A percentile compares a stretch with the other conserved stretches of the same genome.
These are phyloP conservation scores for Vaccinium macrocarpon DNA, from an alignment of 148 eudicot species.

Conservation along the genomic window DNA sequence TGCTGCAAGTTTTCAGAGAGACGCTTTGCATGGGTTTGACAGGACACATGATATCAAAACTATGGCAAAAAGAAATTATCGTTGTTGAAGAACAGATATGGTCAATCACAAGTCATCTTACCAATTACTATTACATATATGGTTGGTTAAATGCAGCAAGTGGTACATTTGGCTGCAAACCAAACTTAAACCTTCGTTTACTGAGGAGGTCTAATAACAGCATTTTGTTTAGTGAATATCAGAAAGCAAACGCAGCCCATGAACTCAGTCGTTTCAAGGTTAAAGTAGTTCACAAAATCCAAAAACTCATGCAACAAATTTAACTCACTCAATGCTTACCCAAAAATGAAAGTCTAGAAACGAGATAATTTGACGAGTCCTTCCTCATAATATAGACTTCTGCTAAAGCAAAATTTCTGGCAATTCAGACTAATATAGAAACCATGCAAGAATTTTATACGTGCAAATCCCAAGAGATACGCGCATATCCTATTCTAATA, in stretches of 20 bases:
- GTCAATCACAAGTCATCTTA: not conserved
- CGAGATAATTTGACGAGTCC: not conserved
- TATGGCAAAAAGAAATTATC: not conserved
- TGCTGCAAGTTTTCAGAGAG: constrained; percentile 35
- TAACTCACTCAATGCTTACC: not conserved
- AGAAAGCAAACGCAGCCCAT: not conserved
- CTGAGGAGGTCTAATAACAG: not conserved
- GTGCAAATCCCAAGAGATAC: not conserved
- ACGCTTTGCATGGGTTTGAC: not conserved
- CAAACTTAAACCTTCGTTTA: not conserved
- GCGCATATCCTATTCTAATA: not conserved
- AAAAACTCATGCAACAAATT: not conserved
- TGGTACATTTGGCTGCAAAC: not conserved
- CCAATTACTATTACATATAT: not conserved
- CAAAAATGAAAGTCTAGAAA: not conserved
- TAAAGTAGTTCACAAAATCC: not conserved
- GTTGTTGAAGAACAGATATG: not conserved
- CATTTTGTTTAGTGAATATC: not conserved
- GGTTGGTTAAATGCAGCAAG: not conserved
- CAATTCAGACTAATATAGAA: not conserved
- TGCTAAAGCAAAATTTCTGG: not conserved
- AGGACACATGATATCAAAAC: not conserved
- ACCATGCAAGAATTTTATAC: not conserved
- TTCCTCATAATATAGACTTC: not conserved
- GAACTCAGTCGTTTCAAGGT: not conserved